Evolutionary conservation across 176 grass and related monocot species (phyloP), one percentile per base, ranked within the genome.

Genomic region (Ensete ventricosum): DNA sequence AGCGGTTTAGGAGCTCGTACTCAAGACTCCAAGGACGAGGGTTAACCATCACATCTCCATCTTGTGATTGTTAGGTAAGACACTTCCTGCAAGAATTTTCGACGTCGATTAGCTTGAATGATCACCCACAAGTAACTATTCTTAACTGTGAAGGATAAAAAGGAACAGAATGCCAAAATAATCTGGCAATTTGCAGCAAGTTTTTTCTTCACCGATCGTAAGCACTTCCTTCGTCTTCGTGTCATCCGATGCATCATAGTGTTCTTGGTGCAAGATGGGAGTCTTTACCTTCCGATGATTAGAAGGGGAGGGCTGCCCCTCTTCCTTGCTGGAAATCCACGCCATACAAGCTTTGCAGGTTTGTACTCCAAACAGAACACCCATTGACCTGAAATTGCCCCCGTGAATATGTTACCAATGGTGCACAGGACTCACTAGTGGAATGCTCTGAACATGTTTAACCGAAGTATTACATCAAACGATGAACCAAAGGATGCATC

Each of bases 31-130:
- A 54, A 49, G 26, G 71, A 16, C 64, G 53, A 14, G 25, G 51
- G 76, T 66, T 57, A 62, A 81, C 81, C 68, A 75, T 92, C 64
- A 86, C 69, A 84, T 81, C 79, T 92, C 90, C 90, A 86, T 92
- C 83, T 92, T 84, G 57, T 75, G 86, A 67, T 82, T 92, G 64
- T 77, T 80, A 77, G 76, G 69, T 74, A 89, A 78, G 14, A 73
- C 78, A 24, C 82, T 82, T 50, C 90, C 82, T 89, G 90, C 84
- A 75, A 24, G 16, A 22, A 51, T 50, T 22, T 67, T 67, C 29
- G 29, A 34, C 0, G 29, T 34, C 29, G 29, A 34, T 34, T 34
- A 34, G 29, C 3, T 34, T 34, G 29, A 34, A 34, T 34, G 29
- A 34, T 34, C 29, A 34, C 29, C 29, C 29, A 34, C 27, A 29